phyloP scores from a whole-genome alignment of 257 asterid species.

The Petunia secreta region DNA sequence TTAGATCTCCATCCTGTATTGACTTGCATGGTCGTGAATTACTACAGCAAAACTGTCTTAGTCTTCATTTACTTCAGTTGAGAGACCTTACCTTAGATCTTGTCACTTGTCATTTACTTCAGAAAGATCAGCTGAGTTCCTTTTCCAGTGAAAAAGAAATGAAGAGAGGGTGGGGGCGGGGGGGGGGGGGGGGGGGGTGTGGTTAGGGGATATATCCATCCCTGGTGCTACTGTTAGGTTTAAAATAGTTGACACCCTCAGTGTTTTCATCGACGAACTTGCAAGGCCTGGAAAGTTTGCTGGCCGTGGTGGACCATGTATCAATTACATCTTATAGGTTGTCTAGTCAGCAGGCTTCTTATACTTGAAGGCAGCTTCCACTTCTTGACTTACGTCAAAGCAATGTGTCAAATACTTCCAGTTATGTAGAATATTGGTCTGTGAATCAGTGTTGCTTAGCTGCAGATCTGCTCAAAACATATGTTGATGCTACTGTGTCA shows the following conservation, averaged over 20 bases:
- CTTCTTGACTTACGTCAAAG: neutral
- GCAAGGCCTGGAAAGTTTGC: neutral
- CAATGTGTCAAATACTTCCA: neutral
- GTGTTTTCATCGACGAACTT: no score
- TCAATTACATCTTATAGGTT: no score
- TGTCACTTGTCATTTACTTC: no score
- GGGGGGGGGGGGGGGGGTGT: no score
- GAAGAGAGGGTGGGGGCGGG: no score
- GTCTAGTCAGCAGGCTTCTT: neutral
- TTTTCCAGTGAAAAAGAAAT: no score
- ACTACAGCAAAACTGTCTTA: neutral
- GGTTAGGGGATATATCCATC: no score
- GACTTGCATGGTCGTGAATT: neutral
- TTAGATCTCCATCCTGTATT: neutral
- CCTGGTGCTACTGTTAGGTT: no score
- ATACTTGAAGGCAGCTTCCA: neutral
- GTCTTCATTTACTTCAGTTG: no score
- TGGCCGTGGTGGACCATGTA: neutral
- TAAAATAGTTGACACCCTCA: no score
- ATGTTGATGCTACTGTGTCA: neutral
- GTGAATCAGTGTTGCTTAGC: neutral
- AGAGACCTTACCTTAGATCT: no score
- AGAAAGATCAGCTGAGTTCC: no score
- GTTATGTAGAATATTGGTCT: neutral
- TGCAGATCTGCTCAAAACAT: neutral